Evolutionary conservation across 2,329 filamentous ascomycete species (phyloP).

Genomic region (Aspergillus sp.): DNA sequence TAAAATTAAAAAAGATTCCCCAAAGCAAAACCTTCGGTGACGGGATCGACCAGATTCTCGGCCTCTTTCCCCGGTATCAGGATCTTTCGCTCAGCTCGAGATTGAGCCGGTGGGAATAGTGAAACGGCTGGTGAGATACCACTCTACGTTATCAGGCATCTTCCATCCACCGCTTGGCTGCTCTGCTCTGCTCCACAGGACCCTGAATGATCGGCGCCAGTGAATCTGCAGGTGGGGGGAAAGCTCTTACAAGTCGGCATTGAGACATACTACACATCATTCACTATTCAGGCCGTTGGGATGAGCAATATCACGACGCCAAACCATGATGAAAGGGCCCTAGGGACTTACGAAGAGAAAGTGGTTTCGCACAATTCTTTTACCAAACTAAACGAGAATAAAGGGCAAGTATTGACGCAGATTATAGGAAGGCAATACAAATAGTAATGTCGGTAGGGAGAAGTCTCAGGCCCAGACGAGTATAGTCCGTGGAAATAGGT

Average conservation of each 20-base stretch:
- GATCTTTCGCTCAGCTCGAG: neutral
- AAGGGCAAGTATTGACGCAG: neutral
- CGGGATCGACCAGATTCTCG: slow-evolving; percentile 13
- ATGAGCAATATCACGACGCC: neutral
- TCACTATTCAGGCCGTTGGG: neutral
- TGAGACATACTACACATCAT: slow-evolving; percentile 14
- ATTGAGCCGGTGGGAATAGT: slow-evolving; percentile 12
- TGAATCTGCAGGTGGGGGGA: slow-evolving; percentile 18
- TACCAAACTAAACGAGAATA: neutral
- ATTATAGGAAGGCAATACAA: too few species aligned
- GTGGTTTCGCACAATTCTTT: too few species aligned
- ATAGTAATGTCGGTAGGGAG: neutral
- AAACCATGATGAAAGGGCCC: neutral
- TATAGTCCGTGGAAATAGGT: slow-evolving; percentile 5
- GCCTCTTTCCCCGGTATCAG: slow-evolving; percentile 9
- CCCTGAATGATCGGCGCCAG: slow-evolving; percentile 21
- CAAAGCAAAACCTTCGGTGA: slow-evolving; percentile 16
- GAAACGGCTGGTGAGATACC: slow-evolving; percentile 11
- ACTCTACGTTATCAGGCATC: slow-evolving; percentile 4
- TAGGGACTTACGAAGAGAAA: too few species aligned
- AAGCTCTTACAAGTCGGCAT: slow-evolving; percentile 1
- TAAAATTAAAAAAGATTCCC: too few species aligned
- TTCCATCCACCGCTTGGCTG: slow-evolving; percentile 2
- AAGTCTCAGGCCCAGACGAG: neutral
- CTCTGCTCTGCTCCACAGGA: slow-evolving; percentile 14